Percentiles rank a stretch among this genome's conserved stretches.
Conservation (phyloP, 768 basidiomycete species). For the Pisolithus orientalis region DNA sequence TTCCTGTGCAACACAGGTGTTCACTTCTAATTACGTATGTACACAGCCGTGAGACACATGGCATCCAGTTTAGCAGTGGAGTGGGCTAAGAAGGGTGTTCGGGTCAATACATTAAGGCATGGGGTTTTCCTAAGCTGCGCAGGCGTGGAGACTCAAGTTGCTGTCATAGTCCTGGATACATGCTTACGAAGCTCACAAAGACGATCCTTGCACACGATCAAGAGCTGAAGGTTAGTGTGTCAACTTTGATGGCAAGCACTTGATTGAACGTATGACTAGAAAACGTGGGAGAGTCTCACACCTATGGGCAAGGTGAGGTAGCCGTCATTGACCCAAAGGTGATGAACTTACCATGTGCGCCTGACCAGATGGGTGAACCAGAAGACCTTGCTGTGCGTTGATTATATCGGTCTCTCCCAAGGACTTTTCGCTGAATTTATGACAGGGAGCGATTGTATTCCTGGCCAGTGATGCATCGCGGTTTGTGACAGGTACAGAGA, state of each 20-base stretch:
- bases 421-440: not conserved
- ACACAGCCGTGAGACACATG: constrained; percentile 88
- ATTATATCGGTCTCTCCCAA: not conserved
- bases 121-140: constrained; percentile 2
- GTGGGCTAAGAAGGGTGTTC: constrained; percentile 87
- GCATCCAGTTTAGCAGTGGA: constrained; percentile 89
- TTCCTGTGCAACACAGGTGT: not conserved
- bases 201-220: constrained; percentile 71
- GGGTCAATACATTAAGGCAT: constrained; percentile 78
- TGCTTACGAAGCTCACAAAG: constrained; percentile 84
- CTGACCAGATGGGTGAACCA: constrained; percentile 75
- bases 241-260: too few species aligned
- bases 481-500: constrained; percentile 84
- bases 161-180: constrained; percentile 77
- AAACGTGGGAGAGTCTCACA: constrained; percentile 78
- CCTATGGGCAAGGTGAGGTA: constrained; percentile 74
- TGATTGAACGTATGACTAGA: constrained; percentile 32
- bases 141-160: constrained; percentile 1
- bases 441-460: constrained; percentile 82
- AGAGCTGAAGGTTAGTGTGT: constrained; percentile 62
- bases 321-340: constrained; percentile 7
- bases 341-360: not conserved
- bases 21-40: constrained; percentile 6
- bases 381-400: constrained; percentile 75
- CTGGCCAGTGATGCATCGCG: constrained; percentile 84